Evolutionary conservation across 163 green algal genomes (phyloP), one percentile per base, ranked within the genome.

Genomic region (Scenedesmus sp.): DNA sequence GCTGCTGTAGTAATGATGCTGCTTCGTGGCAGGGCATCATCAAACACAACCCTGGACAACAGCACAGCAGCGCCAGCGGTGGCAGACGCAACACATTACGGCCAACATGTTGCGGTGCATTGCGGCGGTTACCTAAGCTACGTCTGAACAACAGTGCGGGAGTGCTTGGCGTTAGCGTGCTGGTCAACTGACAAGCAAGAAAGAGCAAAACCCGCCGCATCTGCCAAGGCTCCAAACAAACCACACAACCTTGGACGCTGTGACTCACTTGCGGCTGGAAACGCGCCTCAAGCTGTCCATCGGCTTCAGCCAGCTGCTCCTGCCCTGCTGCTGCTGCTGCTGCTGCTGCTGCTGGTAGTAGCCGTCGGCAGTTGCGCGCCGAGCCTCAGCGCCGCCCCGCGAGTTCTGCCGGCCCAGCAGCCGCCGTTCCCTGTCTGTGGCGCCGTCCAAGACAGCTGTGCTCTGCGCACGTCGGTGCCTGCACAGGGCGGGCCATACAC

Each of bases 271-370:
- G 10, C 42, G 56, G 61, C 59, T 82, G 13, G 84, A 49, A 30
- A 51, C 61, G 16, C 40, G 73, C 42, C 40, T 81, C 10, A 89
- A 33, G 42, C 84, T 83, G 61, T 82, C 61, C 84, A 89, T 88
- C 10, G 56, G 81, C 46, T 81, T 81, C 3, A 81, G 18, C 72
- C 72, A 81, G 72, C 35, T 49, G 72, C 72, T 46, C 35, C 72
- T 81, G 35, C 51, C 53, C 82, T 49, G n/a, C 82, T 76, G 82
- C 51, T 51, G 42, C 40, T 61, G 22, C 15, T 20, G 9, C 49
- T 87, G 51, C 13, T 42, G 68, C 49, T 87, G 51, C 51, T 43
- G 51, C 82, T 87, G 82, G n/a, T 78, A 53, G 30, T 76, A 76
- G 65, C 65, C 40, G 65, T 76, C 65, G 20, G 65, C 65, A 76